Evolutionary conservation across 352 stramenopile genomes (phyloP), one percentile per base, ranked within the genome.

Genomic region (Poterioochromonas sp.): DNA sequence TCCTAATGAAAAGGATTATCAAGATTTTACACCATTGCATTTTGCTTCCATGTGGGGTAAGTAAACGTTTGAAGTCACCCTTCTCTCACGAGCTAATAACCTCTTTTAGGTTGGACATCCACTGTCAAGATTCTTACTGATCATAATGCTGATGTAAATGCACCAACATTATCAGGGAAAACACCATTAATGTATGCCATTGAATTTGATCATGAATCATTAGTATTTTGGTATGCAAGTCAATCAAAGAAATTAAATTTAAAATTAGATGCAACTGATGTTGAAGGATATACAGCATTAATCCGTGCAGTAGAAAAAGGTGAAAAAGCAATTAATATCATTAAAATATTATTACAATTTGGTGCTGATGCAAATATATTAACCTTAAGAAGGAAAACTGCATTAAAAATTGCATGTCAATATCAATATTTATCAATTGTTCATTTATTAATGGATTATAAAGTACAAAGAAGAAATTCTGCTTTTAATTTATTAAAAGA

Each of bases 21-120:
- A 74, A n/a, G 40, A 39, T 18, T 74, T 37, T 37, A 74, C 65
- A 32, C 3, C 65, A 18, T 74, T 74, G 29, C 65, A 74, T 39
- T 74, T 44, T 39, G 65, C 65, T 22, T 11, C 62, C 26, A 71
- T 71, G 34, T 71, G 62, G 62, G 62, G 43, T 51, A 51, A 51
- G 43, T 51, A 20, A 5, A 51, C 5, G 5, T 51, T 51, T 20
- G 18, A 20, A n/a, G n/a, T n/a, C n/a, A n/a, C n/a, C n/a, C n/a
- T n/a, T n/a, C n/a, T n/a, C n/a, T n/a, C n/a, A n/a, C n/a, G n/a
- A n/a, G n/a, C n/a, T n/a, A n/a, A n/a, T n/a, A n/a, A n/a, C n/a
- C n/a, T n/a, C n/a, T 18, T 51, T 51, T 51, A 51, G 53, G 65
- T 37, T 74, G 65, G 65, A 58, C 65, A 22, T 26, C 18, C 5